Evolutionary conservation across 2,329 filamentous ascomycete species (phyloP).

Genomic region (Metarhizium rileyi): DNA sequence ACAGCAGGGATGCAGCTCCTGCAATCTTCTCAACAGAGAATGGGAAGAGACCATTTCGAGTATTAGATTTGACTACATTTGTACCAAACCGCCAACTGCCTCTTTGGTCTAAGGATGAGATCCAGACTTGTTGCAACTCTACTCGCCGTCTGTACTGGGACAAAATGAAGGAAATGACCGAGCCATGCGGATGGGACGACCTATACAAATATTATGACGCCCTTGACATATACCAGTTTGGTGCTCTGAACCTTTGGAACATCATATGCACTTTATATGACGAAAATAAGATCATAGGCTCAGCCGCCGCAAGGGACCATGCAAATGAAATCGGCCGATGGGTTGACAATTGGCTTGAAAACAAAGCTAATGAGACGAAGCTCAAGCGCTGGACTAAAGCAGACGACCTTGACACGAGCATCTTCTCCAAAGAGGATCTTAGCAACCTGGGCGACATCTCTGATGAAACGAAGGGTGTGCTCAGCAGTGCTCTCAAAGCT

Average conservation of each 20-base stretch:
- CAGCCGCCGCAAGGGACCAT: constrained; percentile 15
- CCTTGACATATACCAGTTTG: constrained; percentile 35
- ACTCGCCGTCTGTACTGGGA: constrained; percentile 27
- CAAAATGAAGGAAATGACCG: constrained; percentile 23
- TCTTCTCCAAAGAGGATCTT: constrained; percentile 20
- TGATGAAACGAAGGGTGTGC: constrained; percentile 19
- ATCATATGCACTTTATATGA: constrained; percentile 30
- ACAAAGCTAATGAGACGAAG: constrained; percentile 19
- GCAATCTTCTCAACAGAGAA: constrained; percentile 31
- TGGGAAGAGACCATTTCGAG: constrained; percentile 20
- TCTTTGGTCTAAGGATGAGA: constrained; percentile 30
- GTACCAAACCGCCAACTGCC: constrained; percentile 18
- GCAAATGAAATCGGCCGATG: constrained; percentile 24
- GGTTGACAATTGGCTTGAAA: constrained; percentile 26
- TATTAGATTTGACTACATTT: constrained; percentile 17
- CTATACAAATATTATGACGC: constrained; percentile 40
- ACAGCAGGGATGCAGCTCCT: constrained; percentile 18
- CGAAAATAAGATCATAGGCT: constrained; percentile 28
- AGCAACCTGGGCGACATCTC: constrained; percentile 18
- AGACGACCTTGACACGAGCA: constrained; percentile 14
- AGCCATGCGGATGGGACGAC: constrained; percentile 26
- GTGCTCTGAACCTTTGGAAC: constrained; percentile 39
- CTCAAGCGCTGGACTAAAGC: constrained; percentile 19
- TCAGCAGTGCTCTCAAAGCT: constrained; percentile 22
- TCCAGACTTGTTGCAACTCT: constrained; percentile 29